These are phyloP conservation scores for Sindora glabra DNA, from an alignment of 306 rosid genomes.

Conservation along the genomic window DNA sequence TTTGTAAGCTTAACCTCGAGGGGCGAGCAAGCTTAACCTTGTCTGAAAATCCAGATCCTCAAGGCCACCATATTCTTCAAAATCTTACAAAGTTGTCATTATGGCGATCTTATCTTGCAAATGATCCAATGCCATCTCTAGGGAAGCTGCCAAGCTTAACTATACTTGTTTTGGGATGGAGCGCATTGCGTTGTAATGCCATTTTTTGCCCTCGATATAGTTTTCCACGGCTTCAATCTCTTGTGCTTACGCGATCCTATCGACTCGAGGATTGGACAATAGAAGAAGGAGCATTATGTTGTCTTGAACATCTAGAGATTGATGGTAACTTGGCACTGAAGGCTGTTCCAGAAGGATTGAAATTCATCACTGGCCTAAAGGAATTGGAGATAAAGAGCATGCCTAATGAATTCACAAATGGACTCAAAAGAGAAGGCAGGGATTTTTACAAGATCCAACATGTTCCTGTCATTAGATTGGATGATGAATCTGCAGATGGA, in stretches of 20 bases:
- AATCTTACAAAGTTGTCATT: conserved; percentile 30
- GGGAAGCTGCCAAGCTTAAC: conserved; percentile 36
- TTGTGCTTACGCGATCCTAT: conserved; percentile 6
- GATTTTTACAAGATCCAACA: conserved; percentile 38
- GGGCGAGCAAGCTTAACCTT: conserved; percentile 17
- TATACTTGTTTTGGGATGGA: conserved; percentile 29
- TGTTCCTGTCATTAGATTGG: conserved; percentile 27
- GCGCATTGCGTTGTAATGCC: conserved; percentile 20
- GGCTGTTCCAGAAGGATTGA: conserved; percentile 45
- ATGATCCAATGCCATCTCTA: conserved; percentile 31
- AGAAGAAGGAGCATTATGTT: conserved; percentile 28
- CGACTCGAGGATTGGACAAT: conserved; percentile 39
- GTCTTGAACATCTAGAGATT: conserved; percentile 20
- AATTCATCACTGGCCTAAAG: conserved; percentile 9
- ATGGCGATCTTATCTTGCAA: conserved; percentile 20
- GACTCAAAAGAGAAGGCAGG: conserved; percentile 29
- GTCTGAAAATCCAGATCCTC: conserved; percentile 10
- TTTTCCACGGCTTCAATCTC: conserved; percentile 36
- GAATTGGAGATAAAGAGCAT: conserved; percentile 34
- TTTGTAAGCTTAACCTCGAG: conserved; percentile 19
- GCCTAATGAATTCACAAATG: conserved; percentile 22
- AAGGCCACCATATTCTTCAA: not conserved
- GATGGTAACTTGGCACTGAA: conserved; percentile 4
- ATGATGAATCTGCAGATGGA: too few species aligned
- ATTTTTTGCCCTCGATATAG: conserved; percentile 28